Conservation (phyloP, 306 rosid species). For the Medicago truncatula region DNA sequence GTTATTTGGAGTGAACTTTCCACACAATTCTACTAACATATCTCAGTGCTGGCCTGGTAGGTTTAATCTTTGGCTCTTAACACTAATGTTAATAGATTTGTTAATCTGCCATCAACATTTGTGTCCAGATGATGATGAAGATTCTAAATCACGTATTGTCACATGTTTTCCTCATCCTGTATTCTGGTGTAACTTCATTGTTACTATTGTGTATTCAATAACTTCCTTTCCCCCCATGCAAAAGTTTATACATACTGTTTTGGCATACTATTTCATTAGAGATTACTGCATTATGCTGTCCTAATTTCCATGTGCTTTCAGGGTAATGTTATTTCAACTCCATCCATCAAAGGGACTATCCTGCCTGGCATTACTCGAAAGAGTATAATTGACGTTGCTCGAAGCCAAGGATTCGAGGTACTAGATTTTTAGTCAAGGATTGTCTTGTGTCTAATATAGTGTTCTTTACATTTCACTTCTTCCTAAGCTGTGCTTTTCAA, state of each 20-base stretch:
- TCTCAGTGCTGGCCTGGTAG: background rate
- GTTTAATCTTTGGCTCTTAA: conserved; percentile 20
- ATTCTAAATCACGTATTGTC: conserved; percentile 5
- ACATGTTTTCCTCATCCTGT: conserved; percentile 13
- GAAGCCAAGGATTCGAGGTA: conserved; percentile 92
- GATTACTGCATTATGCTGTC: conserved; percentile 18
- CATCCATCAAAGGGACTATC: conserved; percentile 89
- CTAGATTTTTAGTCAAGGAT: conserved; percentile 33
- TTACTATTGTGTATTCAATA: background rate
- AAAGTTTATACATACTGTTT: background rate
- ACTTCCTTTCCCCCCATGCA: background rate
- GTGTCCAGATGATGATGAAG: conserved; percentile 11
- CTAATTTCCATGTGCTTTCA: conserved; percentile 43
- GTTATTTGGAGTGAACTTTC: background rate
- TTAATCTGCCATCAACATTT: conserved; percentile 3
- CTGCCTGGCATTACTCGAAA: conserved; percentile 97
- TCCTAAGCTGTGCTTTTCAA: background rate
- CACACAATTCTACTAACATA: background rate
- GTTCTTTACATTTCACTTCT: conserved; percentile 20
- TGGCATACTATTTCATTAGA: conserved; percentile 13
- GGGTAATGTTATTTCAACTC: conserved; percentile 83
- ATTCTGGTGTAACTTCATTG: conserved; percentile 26
- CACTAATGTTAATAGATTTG: conserved; percentile 14
- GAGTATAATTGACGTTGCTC: conserved; percentile 93
- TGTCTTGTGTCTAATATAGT: conserved; percentile 30